Evolutionary conservation across 495 filamentous ascomycete species (phyloP).

Genomic region (Neurospora discreta): DNA sequence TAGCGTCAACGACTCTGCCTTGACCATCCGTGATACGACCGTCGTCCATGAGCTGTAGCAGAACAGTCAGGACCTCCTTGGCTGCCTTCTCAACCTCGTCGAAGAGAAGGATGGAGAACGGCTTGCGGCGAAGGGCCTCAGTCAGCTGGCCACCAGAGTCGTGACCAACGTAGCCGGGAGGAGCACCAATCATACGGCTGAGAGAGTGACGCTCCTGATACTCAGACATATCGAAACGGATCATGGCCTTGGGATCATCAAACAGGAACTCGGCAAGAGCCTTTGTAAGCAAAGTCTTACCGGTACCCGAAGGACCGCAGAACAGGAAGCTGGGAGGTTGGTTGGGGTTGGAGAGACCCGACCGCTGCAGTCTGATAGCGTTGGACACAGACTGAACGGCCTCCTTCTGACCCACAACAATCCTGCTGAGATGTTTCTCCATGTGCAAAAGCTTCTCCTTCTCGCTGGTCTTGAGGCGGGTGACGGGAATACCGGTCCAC

Average conservation of each 20-base stretch:
- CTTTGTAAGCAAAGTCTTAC: conserved; percentile 94
- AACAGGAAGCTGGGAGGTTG: conserved; percentile 96
- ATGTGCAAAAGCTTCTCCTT: conserved; percentile 95
- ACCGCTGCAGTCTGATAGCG: conserved; percentile 87
- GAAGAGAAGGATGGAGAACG: conserved; percentile 96
- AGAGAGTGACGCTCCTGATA: conserved; percentile 97
- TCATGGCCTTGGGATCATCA: conserved; percentile 95
- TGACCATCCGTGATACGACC: conserved; percentile 98
- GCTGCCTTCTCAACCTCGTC: conserved; percentile 98
- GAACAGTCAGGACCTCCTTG: conserved; percentile 92
- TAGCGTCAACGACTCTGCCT: conserved; percentile 85
- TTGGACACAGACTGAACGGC: conserved; percentile 91
- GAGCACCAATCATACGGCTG: conserved; percentile 94
- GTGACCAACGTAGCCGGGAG: conserved; percentile 93
- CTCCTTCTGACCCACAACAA: conserved; percentile 89
- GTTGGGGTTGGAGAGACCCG: conserved; percentile 87
- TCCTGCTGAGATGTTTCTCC: conserved; percentile 71
- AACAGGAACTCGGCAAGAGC: conserved; percentile 96
- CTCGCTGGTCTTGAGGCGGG: conserved; percentile 83
- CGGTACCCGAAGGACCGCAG: conserved; percentile 94
- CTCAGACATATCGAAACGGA: conserved; percentile 98
- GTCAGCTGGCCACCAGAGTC: conserved; percentile 94
- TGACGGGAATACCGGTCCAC: conserved; percentile 96
- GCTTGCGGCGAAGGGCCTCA: conserved; percentile 80
- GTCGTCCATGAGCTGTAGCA: conserved; percentile 97